These are phyloP conservation scores for Scheffersomyces illinoinensis DNA, from an alignment of 1,139 yeast species.

Conservation along the genomic window DNA sequence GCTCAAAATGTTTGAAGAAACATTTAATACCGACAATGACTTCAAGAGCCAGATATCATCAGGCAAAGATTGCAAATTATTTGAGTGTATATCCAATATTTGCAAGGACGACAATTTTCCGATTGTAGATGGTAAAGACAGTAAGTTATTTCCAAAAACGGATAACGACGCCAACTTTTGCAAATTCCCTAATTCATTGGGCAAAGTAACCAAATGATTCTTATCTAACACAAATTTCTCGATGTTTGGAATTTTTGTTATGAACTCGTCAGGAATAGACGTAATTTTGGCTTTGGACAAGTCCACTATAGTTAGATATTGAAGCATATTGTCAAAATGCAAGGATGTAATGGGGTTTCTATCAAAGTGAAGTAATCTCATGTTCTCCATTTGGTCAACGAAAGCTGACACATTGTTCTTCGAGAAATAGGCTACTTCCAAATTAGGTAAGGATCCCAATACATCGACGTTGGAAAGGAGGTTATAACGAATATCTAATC, in stretches of 20 bases:
- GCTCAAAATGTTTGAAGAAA: slow-evolving; percentile 77
- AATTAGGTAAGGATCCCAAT: slow-evolving; percentile 60
- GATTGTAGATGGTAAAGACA: slow-evolving; percentile 68
- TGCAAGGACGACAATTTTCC: slow-evolving; percentile 62
- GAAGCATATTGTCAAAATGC: slow-evolving; percentile 56
- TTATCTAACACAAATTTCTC: slow-evolving; percentile 78
- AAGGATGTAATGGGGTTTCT: slow-evolving; percentile 79
- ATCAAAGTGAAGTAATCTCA: slow-evolving; percentile 55
- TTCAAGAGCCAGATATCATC: slow-evolving; percentile 66
- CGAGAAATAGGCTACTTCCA: slow-evolving; percentile 74
- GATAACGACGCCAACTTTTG: slow-evolving; percentile 65
- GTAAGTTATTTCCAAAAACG: slow-evolving; percentile 72
- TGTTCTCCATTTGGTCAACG: slow-evolving; percentile 57
- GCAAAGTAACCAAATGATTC: slow-evolving; percentile 78
- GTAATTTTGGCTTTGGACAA: slow-evolving; percentile 82
- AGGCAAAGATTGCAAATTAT: slow-evolving; percentile 74
- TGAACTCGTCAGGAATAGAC: slow-evolving; percentile 64
- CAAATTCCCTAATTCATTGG: slow-evolving; percentile 65
- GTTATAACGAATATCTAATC: slow-evolving; percentile 80
- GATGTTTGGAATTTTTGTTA: slow-evolving; percentile 61
- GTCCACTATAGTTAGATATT: slow-evolving; percentile 69
- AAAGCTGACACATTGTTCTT: slow-evolving; percentile 78
- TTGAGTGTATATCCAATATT: slow-evolving; percentile 79
- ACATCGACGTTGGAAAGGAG: slow-evolving; percentile 64
- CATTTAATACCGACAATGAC: slow-evolving; percentile 61